A percentile compares a stretch with the other conserved stretches of the same genome.
Evolutionary conservation across 2,329 filamentous ascomycete species (phyloP).

Genomic region (Triangularia verruculosa): DNA sequence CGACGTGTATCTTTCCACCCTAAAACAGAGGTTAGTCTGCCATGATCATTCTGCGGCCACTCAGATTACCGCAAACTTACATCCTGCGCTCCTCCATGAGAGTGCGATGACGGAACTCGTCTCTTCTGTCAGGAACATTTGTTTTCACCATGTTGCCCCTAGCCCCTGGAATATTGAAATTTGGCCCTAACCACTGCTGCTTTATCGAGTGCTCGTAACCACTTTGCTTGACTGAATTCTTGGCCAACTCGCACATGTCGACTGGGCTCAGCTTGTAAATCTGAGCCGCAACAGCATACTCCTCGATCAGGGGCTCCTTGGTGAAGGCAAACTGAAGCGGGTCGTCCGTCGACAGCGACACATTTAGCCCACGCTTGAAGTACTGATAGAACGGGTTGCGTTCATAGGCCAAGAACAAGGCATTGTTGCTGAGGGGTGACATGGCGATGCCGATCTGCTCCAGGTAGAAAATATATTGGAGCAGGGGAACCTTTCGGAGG

Average conservation of each 20-base stretch:
- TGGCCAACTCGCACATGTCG: slow-evolving; percentile 97
- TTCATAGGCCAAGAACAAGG: slow-evolving; percentile 92
- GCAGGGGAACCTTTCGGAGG: slow-evolving; percentile 85
- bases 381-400: slow-evolving; percentile 95
- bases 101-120: slow-evolving; percentile 86
- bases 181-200: slow-evolving; percentile 81
- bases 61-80: slow-evolving; percentile 49
- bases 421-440: slow-evolving; percentile 98
- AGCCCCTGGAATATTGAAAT: slow-evolving; percentile 75
- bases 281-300: slow-evolving; percentile 95
- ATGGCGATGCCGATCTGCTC: slow-evolving; percentile 98
- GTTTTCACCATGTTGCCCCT: slow-evolving; percentile 93
- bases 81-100: slow-evolving; percentile 78
- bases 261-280: slow-evolving; percentile 97
- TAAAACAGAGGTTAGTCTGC: slow-evolving; percentile 25
- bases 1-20: slow-evolving; percentile 43
- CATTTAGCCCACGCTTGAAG: slow-evolving; percentile 90
- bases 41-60: neutral
- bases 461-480: slow-evolving; percentile 97
- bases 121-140: slow-evolving; percentile 90
- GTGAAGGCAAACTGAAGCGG: slow-evolving; percentile 97
- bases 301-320: slow-evolving; percentile 95
- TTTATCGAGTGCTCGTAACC: slow-evolving; percentile 90
- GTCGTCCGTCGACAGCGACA: slow-evolving; percentile 94
- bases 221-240: slow-evolving; percentile 92